Evolutionary conservation across 441 rosid species (phyloP), one percentile per base, ranked within the genome.

Genomic region (Gossypium trilobum): DNA sequence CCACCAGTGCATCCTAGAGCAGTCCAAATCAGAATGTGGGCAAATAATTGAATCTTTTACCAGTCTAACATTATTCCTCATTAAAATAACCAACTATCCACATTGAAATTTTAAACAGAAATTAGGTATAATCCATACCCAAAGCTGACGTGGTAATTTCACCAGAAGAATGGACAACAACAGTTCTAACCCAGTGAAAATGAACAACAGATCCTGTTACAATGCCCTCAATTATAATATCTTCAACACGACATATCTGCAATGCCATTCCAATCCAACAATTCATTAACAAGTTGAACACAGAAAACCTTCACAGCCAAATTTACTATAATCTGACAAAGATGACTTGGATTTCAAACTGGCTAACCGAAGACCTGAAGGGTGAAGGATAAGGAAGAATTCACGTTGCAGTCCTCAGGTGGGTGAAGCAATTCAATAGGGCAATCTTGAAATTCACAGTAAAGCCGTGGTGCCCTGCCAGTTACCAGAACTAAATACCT

Each of bases 211-310:
- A 93, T 73, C 98, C 98, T 33, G 84, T 78, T 62, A 93, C 74
- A 52, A 77, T 72, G 80, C 98, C 98, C 78, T 87, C 90, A 68
- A 88, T 81, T 73, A 76, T 74, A 75, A 93, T 78, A 81, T 89
- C 88, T 58, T 93, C 98, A 73, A 91, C 97, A 68, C 98, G 87
- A 82, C 98, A 93, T 69, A 93, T 88, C 98, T 93, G 87, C 82
- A 78, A 75, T 44, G 51, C 52, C 60, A 81, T 77, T 56, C 19
- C 31, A 75, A 59, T 67, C 55, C 71, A 67, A 73, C 52, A 50
- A 69, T 56, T 50, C 22, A 61, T 66, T 17, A 77, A 74, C 54
- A 68, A 74, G 57, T 68, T 46, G 60, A 82, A 72, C 62, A 58
- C n/a, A 46, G 66, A 64, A 64, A 71, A 52, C 64, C 50, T 17